Base-by-base conservation (phyloP, 345 rosid species). In the Balakata baccata region DNA sequence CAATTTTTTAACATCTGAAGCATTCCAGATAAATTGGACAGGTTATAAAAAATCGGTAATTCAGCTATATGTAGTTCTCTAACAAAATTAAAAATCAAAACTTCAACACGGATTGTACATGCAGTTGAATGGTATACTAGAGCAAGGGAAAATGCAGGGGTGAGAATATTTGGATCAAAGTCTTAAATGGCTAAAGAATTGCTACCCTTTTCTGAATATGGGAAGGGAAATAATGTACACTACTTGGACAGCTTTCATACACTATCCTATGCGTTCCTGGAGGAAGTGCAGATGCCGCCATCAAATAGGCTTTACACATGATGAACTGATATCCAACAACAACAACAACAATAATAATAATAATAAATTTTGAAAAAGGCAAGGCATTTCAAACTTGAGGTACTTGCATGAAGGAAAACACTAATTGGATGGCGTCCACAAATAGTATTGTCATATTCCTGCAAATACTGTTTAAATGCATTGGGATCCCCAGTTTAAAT, bases 361-460 rank as follows among this genome's bases (percentile, higher is more conserved):
- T 29, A 29, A 29, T 29, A 29, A 29, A 29, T 1, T 29, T 29
- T 29, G n/a, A 17, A 6, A 14, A 17, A 10, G 61, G 61, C 25
- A 57, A 57, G 13, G 17, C 11, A n/a, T 57, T 0, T 25, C n/a
- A 69, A 59, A 52, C 50, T 34, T 52, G 38, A 37, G 68, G 75
- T 22, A 75, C 92, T 87, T 85, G 91, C 97, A 81, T 95, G 93
- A 70, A 95, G 89, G 83, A 95, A 95, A 57, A 93, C 86, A 72
- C 97, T 88, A 49, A 95, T 95, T 3, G 99, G 98, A 77, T 92
- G 98, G 67, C 98, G 89, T 9, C 99, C 98, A 45, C 99, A 95
- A 71, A 95, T 93, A 7, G 99, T 90, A 82, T 93, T 95, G 7
- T 90, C 88, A 66, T 82, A 95, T 77, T 95, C 86, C 66, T 16